Evolutionary conservation across 257 asterid species (phyloP).

Genomic region (Sherardia arvensis): DNA sequence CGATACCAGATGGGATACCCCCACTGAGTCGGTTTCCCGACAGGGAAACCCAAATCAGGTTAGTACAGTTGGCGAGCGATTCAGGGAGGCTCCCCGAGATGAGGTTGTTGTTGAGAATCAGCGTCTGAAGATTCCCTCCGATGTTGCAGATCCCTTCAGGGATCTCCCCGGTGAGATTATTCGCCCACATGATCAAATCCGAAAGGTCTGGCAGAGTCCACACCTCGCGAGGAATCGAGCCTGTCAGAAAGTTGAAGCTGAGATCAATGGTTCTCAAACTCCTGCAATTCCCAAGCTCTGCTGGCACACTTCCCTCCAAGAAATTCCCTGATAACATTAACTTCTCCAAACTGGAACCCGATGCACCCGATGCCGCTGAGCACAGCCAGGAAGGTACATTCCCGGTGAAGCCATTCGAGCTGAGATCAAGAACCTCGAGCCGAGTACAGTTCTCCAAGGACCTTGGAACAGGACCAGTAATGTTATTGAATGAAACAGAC

Average conservation of each 20-base stretch:
- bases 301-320: slow-evolving; percentile 56
- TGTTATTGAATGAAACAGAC: slow-evolving; percentile 50
- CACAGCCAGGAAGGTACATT: slow-evolving; percentile 63
- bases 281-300: slow-evolving; percentile 52
- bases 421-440: slow-evolving; percentile 69
- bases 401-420: slow-evolving; percentile 63
- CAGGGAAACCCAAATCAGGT: slow-evolving; percentile 75
- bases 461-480: slow-evolving; percentile 57
- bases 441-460: slow-evolving; percentile 46
- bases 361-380: slow-evolving; percentile 18
- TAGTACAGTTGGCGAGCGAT: slow-evolving; percentile 74
- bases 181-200: slow-evolving; percentile 86
- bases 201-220: slow-evolving; percentile 65
- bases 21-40: slow-evolving; percentile 73
- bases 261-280: slow-evolving; percentile 56
- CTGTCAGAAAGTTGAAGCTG: slow-evolving; percentile 65
- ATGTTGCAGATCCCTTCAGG: slow-evolving; percentile 68
- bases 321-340: slow-evolving; percentile 56
- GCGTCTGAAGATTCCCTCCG: slow-evolving; percentile 83
- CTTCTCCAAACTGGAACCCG: slow-evolving; percentile 42
- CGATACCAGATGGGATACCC: slow-evolving; percentile 55
- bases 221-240: slow-evolving; percentile 51
- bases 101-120: slow-evolving; percentile 78
- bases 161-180: slow-evolving; percentile 58
- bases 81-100: slow-evolving; percentile 54